Conservation (phyloP, 202 grass and related monocot species). For the Panicum hallii region DNA sequence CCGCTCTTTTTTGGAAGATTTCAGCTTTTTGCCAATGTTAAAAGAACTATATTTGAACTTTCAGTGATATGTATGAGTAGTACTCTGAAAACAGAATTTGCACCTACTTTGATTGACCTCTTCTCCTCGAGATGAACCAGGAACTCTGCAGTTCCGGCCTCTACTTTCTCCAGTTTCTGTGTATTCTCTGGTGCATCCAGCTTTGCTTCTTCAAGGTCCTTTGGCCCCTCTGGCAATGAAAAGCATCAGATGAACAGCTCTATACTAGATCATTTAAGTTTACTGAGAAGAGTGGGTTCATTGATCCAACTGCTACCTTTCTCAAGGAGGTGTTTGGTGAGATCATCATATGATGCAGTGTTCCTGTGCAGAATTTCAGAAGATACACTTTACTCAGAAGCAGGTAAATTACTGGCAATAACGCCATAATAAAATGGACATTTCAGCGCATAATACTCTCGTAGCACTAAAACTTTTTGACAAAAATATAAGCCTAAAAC, state of each 20-base stretch:
- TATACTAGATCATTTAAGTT: neutral
- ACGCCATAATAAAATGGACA: neutral
- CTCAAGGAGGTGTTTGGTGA: slow-evolving; percentile 37
- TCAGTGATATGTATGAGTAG: neutral
- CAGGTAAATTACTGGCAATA: neutral
- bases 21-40: neutral
- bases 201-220: slow-evolving; percentile 51
- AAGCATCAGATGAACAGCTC: neutral
- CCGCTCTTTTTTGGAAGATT: neutral
- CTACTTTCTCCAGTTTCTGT: slow-evolving; percentile 44
- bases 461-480: no score
- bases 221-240: slow-evolving; percentile 38
- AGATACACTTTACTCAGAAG: neutral
- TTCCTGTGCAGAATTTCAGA: slow-evolving; percentile 35
- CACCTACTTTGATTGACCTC: slow-evolving; percentile 84
- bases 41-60: neutral
- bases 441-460: neutral
- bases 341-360: slow-evolving; percentile 15
- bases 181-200: neutral
- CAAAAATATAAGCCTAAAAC: no score
- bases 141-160: slow-evolving; percentile 84
- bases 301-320: slow-evolving; percentile 23
- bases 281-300: neutral
- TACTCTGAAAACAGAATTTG: neutral
- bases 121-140: slow-evolving; percentile 72